Base-by-base conservation (phyloP, 2,329 filamentous ascomycete species). In the Sporothrix variecibatus region DNA sequence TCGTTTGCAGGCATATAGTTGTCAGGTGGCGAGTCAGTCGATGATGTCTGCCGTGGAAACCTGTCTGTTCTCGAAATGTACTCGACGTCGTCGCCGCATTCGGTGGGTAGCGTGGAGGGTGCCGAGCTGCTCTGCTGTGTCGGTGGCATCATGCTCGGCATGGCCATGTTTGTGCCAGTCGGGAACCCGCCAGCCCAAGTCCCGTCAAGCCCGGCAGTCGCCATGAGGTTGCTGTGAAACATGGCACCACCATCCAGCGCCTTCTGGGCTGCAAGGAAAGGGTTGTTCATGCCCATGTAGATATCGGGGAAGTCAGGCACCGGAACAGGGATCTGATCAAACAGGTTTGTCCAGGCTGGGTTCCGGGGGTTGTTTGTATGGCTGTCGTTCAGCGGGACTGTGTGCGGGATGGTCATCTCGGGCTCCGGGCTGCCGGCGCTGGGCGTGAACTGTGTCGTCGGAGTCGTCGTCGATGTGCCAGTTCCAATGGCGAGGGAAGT, bases 271-370 rank as follows among this genome's bases (percentile, higher is more conserved):
- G 73, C 60, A 46, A 69, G 17, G 5, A 72, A 72, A 26, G 81
- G 78, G 46, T 79, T 81, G 46, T 80, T 77, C 46, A 80, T 78
- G 6, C 72, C 74, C 43, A 77, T 75, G 28, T 80, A 77, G 46
- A 79, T 74, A 28, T 74, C 69, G 1, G 67, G 58, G 1, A 74
- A 46, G 12, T 73, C 71, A 0, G 71, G 40, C 0, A 72, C 6
- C 60, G 72, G 38, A 0, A 68, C 49, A 5, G 38, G 28, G 3
- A 76, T n/a, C 49, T 76, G 75, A 62, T 74, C 71, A 11, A 74
- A 62, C 1, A 74, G 28, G 49, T 75, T 74, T 2, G 72, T 40
- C 71, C 75, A 76, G 9, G 58, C 2, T 0, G 71, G 46, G 60
- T 73, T 75, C 34, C 68, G 73, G 5, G 64, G 62, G 15, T 26